These are phyloP conservation scores for Penicillium paxilli DNA, from an alignment of 495 filamentous ascomycete species.

Conservation along the genomic window DNA sequence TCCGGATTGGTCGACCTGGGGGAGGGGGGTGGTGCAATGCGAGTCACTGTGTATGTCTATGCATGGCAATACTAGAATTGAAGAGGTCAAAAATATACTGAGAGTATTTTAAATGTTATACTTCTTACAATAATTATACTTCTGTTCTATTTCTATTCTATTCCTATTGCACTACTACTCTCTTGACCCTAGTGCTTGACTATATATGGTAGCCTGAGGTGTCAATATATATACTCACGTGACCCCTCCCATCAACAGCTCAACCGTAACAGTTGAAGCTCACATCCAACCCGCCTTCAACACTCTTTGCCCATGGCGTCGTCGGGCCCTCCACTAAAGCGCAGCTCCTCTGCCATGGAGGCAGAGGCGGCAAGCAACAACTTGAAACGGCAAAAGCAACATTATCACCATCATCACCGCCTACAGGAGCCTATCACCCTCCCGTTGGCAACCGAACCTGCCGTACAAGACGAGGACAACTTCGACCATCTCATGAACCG, in stretches of 20 bases:
- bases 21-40: too few species aligned
- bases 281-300: neutral
- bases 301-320: constrained; percentile 30
- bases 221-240: constrained; percentile 4
- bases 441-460: constrained; percentile 20
- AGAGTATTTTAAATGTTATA: too few species aligned
- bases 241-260: constrained; percentile 15
- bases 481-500: constrained; percentile 56
- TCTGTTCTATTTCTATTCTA: neutral
- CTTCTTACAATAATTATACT: neutral
- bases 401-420: constrained; percentile 48
- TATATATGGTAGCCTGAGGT: constrained; percentile 6
- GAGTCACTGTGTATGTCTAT: too few species aligned
- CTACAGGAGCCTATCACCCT: constrained; percentile 37
- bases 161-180: neutral
- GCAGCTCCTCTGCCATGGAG: constrained; percentile 37
- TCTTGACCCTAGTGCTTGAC: neutral
- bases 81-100: too few species aligned
- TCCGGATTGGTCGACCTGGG: constrained; percentile 33
- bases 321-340: constrained; percentile 39
- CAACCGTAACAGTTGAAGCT: too few species aligned
- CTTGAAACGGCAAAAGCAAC: constrained; percentile 46
- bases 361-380: too few species aligned
- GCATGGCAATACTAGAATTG: too few species aligned
- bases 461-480: constrained; percentile 40